phyloP scores from a whole-genome alignment of 179 eudicot species.

The Gypsophila paniculata region DNA sequence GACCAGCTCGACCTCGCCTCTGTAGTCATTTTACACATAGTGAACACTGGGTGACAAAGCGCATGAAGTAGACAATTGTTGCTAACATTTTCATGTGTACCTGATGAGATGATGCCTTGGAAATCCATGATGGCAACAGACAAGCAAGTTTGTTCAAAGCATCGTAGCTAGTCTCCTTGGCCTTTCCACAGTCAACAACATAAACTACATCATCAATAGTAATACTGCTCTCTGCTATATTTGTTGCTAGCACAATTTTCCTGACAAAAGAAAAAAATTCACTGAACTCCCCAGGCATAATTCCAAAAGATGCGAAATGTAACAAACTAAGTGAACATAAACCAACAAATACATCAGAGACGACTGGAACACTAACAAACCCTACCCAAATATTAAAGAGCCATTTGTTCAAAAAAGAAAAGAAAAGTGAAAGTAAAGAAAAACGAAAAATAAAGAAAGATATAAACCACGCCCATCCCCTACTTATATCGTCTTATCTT shows the following conservation, averaged over 20 bases:
- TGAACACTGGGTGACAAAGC: constrained; percentile 6
- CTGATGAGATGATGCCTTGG: constrained; percentile 99
- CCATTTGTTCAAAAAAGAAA: background rate
- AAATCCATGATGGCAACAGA: constrained; percentile 96
- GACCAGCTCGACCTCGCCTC: constrained; percentile 99
- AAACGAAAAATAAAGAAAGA: background rate
- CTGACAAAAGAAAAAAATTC: constrained; percentile 32
- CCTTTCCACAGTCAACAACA: constrained; percentile 95
- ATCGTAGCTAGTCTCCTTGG: constrained; percentile 98
- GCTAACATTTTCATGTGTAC: constrained; percentile 29
- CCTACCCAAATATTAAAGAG: background rate
- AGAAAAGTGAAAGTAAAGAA: background rate
- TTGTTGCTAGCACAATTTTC: constrained; percentile 91
- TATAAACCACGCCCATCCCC: background rate
- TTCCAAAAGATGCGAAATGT: background rate
- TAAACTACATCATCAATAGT: constrained; percentile 96
- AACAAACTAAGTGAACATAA: background rate
- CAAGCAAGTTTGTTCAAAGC: constrained; percentile 97
- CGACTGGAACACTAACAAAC: background rate
- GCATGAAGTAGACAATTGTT: background rate
- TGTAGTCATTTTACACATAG: constrained; percentile 29
- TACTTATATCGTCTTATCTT: background rate
- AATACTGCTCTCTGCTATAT: constrained; percentile 95
- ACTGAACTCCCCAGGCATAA: constrained; percentile 1
- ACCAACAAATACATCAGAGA: background rate